Conservation (phyloP, 805 yeast species). For the Candida oleophila region DNA sequence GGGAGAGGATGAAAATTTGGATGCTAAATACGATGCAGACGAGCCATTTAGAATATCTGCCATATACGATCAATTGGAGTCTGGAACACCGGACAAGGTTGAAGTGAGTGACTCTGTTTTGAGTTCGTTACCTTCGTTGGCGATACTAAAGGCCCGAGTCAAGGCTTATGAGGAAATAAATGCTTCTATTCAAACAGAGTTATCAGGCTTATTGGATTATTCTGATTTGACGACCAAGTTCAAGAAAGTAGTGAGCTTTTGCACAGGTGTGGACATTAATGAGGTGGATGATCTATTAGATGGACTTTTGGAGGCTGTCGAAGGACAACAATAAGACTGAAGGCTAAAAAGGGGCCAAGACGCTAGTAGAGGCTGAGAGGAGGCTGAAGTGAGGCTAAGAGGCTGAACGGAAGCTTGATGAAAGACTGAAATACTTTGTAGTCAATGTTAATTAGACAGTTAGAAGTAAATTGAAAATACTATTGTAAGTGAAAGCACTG, state of each 20-base stretch:
- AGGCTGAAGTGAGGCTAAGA: too few species aligned
- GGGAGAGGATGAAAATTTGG: conserved; percentile 55
- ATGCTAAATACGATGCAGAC: conserved; percentile 72
- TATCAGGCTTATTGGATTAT: conserved; percentile 49
- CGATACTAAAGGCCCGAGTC: conserved; percentile 70
- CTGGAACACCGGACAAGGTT: conserved; percentile 20
- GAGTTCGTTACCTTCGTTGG: conserved; percentile 41
- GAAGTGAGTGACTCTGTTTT: conserved; percentile 21
- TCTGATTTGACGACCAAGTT: conserved; percentile 57
- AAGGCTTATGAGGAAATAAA: conserved; percentile 78
- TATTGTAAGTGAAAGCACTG: too few species aligned
- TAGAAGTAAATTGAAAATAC: too few species aligned
- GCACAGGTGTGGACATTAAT: conserved; percentile 82
- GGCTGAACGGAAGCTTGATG: too few species aligned
- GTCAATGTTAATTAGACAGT: too few species aligned
- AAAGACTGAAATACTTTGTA: too few species aligned
- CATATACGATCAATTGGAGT: conserved; percentile 52
- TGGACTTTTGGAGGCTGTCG: conserved; percentile 86
- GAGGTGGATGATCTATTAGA: conserved; percentile 80
- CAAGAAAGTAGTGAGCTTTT: conserved; percentile 81
- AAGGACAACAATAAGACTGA: conserved; percentile 47
- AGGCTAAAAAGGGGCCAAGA: too few species aligned
- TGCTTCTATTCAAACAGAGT: conserved; percentile 48
- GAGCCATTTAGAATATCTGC: conserved; percentile 80
- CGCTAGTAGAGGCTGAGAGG: too few species aligned